These are phyloP conservation scores for Alternaria conjuncta DNA, from an alignment of 2,329 filamentous ascomycete genomes.

Conservation along the genomic window DNA sequence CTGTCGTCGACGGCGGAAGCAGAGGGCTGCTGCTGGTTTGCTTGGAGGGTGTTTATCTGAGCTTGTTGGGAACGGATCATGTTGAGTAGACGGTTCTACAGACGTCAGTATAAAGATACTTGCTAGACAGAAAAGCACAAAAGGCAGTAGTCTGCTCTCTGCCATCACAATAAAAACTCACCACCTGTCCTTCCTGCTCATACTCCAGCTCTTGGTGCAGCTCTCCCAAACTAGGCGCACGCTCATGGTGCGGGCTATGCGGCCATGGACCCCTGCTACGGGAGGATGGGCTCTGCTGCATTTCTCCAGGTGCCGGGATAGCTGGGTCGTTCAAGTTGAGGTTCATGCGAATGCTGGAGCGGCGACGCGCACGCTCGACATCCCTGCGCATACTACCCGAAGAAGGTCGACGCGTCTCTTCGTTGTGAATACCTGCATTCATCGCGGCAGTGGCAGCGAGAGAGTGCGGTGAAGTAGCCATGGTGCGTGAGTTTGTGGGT, in stretches of 20 bases:
- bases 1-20: constrained; percentile 60
- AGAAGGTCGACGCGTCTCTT: constrained; percentile 57
- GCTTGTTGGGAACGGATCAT: constrained; percentile 80
- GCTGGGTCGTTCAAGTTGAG: constrained; percentile 74
- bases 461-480: constrained; percentile 70
- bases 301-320: constrained; percentile 71
- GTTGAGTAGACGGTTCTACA: constrained; percentile 73
- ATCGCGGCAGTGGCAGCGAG: constrained; percentile 78
- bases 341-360: constrained; percentile 75
- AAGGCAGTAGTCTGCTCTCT: not conserved
- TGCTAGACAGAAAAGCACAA: not conserved
- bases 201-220: constrained; percentile 80
- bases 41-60: constrained; percentile 67
- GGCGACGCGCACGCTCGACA: constrained; percentile 60
- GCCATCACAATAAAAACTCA: constrained; percentile 47
- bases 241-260: constrained; percentile 67
- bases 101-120: not conserved
- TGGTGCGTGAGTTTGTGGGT: constrained; percentile 50
- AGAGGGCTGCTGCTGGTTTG: constrained; percentile 48
- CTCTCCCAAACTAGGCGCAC: constrained; percentile 75
- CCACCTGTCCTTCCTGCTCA: constrained; percentile 79
- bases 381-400: constrained; percentile 59
- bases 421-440: constrained; percentile 75
- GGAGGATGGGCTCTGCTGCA: constrained; percentile 58
- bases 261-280: constrained; percentile 41